phyloP scores from a whole-genome alignment of 108 stramenopile species.

The Pinguiococcus pyrenoidosus region DNA sequence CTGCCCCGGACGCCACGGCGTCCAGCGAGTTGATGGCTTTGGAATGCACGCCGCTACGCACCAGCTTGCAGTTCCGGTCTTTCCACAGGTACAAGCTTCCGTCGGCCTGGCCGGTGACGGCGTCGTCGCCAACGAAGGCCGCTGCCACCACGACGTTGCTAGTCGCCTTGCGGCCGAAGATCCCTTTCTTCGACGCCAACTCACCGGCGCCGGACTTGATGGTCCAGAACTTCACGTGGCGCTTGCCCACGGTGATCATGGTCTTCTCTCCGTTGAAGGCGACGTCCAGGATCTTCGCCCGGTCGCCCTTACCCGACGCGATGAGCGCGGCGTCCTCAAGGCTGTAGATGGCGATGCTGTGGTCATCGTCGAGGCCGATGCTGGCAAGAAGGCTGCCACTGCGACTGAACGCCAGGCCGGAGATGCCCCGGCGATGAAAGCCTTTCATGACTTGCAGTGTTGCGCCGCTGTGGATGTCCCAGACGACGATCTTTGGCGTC shows the following conservation, averaged over 20 bases:
- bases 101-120: slow-evolving; percentile 16
- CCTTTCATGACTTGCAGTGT: slow-evolving; percentile 2
- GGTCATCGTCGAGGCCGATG: slow-evolving; percentile 26
- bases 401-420: slow-evolving; percentile 16
- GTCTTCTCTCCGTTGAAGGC: slow-evolving; percentile 3
- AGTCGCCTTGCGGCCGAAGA: slow-evolving; percentile 13
- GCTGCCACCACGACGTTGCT: background rate
- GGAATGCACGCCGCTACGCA: background rate
- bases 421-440: slow-evolving; percentile 9
- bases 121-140: slow-evolving; percentile 10
- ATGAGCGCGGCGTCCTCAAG: slow-evolving; percentile 5
- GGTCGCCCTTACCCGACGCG: slow-evolving; percentile 7
- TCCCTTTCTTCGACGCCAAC: slow-evolving; percentile 12
- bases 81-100: slow-evolving; percentile 20
- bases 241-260: slow-evolving; percentile 9
- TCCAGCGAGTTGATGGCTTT: background rate
- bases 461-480: slow-evolving; percentile 7
- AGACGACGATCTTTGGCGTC: slow-evolving; percentile 2
- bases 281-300: slow-evolving; percentile 1
- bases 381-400: slow-evolving; percentile 16
- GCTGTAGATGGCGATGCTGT: slow-evolving; percentile 23
- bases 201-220: slow-evolving; percentile 1
- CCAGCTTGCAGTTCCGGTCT: slow-evolving; percentile 4
- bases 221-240: slow-evolving; percentile 15
- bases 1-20: no score